These are phyloP conservation scores for Pleurotus sapidus DNA, from an alignment of 768 basidiomycete genomes.

Conservation along the genomic window DNA sequence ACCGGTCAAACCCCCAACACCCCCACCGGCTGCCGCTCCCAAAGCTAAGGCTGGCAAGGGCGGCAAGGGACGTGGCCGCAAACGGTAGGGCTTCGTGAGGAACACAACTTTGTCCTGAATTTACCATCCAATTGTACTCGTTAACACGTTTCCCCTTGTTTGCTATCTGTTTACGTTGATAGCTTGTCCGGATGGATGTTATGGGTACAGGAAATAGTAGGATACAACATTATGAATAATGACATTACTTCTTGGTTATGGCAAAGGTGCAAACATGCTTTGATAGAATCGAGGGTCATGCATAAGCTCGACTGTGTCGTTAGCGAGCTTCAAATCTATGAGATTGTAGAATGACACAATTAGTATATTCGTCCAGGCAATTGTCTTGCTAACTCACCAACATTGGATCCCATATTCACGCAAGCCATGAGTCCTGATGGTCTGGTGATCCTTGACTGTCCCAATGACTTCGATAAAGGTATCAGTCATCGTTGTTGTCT, in stretches of 20 bases:
- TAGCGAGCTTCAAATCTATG: conserved; percentile 57
- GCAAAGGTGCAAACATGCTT: conserved; percentile 40
- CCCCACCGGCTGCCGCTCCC: too few species aligned
- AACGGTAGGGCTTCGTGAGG: too few species aligned
- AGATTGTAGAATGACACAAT: too few species aligned
- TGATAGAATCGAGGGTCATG: conserved; percentile 53
- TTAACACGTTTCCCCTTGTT: too few species aligned
- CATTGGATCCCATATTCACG: conserved; percentile 55
- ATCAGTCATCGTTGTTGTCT: conserved; percentile 41
- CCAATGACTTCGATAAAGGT: conserved; percentile 70
- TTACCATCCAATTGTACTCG: too few species aligned
- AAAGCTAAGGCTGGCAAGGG: too few species aligned
- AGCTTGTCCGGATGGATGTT: too few species aligned
- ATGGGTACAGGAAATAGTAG: too few species aligned
- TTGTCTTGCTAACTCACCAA: conserved; percentile 46
- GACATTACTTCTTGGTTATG: neutral
- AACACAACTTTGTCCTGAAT: too few species aligned
- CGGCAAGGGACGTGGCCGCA: too few species aligned
- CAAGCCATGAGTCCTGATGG: conserved; percentile 54
- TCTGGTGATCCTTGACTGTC: conserved; percentile 48
- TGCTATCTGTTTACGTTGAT: too few species aligned
- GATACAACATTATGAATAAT: too few species aligned
- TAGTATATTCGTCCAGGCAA: neutral
- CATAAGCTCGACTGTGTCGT: conserved; percentile 59
- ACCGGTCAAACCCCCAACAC: neutral